Evolutionary conservation across 306 rosid species (phyloP).

Genomic region (Malus orientalis): DNA sequence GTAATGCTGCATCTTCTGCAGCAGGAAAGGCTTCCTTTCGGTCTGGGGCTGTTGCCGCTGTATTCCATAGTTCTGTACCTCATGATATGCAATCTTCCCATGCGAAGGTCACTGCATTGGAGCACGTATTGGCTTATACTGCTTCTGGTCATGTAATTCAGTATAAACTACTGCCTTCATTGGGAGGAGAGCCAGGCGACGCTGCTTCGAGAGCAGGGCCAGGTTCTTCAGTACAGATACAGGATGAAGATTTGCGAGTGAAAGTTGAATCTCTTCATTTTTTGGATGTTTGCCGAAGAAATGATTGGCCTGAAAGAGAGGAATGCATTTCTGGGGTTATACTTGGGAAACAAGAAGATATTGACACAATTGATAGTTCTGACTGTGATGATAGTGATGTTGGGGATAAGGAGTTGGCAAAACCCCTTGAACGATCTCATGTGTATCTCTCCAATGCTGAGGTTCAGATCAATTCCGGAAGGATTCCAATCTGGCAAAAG

Average conservation of each 20-base stretch:
- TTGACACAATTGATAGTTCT: slow-evolving; percentile 43
- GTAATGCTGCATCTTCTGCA: slow-evolving; percentile 81
- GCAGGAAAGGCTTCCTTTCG: slow-evolving; percentile 68
- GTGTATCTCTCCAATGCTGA: slow-evolving; percentile 73
- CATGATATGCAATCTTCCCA: slow-evolving; percentile 28
- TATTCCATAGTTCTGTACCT: slow-evolving; percentile 66
- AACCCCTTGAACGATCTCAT: slow-evolving; percentile 47
- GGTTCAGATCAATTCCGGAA: slow-evolving; percentile 71
- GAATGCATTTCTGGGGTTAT: slow-evolving; percentile 42
- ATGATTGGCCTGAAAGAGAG: slow-evolving; percentile 87
- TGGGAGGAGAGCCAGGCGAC: slow-evolving; percentile 60
- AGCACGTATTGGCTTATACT: slow-evolving; percentile 69
- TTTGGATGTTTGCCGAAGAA: slow-evolving; percentile 95
- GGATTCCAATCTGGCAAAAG: slow-evolving; percentile 87
- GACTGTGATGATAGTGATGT: slow-evolving; percentile 36
- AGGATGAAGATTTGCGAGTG: slow-evolving; percentile 80
- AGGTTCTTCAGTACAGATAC: slow-evolving; percentile 51
- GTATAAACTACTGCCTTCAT: slow-evolving; percentile 60
- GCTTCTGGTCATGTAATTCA: slow-evolving; percentile 84
- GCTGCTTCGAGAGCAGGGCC: slow-evolving; percentile 40
- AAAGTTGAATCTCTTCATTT: slow-evolving; percentile 89
- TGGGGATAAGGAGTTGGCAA: slow-evolving; percentile 34
- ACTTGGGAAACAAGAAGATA: slow-evolving; percentile 36
- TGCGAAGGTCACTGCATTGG: slow-evolving; percentile 54
- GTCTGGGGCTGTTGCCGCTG: slow-evolving; percentile 86